Base-by-base conservation (phyloP, 1,284 basidiomycete species). In the Ceratobasidium sp. region DNA sequence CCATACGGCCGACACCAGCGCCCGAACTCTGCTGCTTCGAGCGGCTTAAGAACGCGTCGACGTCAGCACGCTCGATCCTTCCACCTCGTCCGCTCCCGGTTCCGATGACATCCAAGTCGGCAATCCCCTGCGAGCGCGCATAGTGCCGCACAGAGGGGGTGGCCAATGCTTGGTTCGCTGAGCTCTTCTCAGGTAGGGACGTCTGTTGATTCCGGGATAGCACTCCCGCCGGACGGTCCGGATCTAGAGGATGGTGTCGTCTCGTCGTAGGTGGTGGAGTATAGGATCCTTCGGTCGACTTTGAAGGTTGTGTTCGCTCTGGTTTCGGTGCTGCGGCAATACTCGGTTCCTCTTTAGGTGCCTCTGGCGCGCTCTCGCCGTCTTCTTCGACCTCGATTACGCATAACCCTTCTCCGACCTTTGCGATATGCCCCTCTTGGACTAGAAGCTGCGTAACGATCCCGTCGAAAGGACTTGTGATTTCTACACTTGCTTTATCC, bases 401-500 rank as follows among this genome's bases (percentile, higher is more conserved):
- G 80, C 95, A 97, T 0, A 98, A 83, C 5, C 89, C 88, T 57
- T 87, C 83, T 28, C 96, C 95, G 18, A 97, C 96, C 78, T 93
- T 94, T 43, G 93, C 92, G 14, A 96, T 87, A 76, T 94, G 88
- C 21, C 96, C 96, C 75, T 92, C 92, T 75, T 89, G 84, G 28
- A 93, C 92, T 4, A 93, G 85, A 18, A 97, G 81, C 70, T 90
- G 84, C 73, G 85, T 88, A 55, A 97, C 83, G 36, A 87, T 84
- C 1, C 96, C 96, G 39, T 94, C 89, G 77, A 88, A 95, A 0
- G 95, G 94, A 72, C 90, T 92, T 0, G 96, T 97, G 73, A 97
- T 94, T 79, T 97, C 96, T 30, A 97, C 96, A 76, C 90, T 93
- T 1, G 92, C 92, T 81, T 98, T 98, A 85, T 98, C 96, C 75